Base-by-base conservation (phyloP, 2,329 filamentous ascomycete species). In the Stachybotrys echinatus region DNA sequence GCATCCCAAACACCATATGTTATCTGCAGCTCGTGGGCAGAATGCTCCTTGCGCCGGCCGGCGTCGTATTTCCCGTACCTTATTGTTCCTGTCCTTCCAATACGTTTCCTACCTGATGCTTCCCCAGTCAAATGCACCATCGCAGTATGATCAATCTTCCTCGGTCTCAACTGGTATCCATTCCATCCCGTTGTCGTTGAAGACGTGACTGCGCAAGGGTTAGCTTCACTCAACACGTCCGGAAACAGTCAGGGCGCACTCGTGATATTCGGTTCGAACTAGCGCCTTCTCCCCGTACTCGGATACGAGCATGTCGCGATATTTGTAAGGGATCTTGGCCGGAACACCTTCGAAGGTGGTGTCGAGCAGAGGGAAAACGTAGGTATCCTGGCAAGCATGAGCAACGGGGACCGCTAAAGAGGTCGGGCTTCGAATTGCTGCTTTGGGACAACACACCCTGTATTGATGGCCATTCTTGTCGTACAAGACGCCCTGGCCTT, bases 361-460 rank as follows among this genome's bases (percentile, higher is more conserved):
- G 52, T 83, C 77, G n/a, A 83, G 74, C 60, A 91, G 70, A 0
- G 87, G 87, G 59, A 83, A 89, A 12, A 91, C 70, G 49, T 87
- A 76, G 1, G 73, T 76, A 50, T 80, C 75, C 72, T 77, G 40
- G 4, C 1, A 8, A 19, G 5, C 17, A 22, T 6, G n/a, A 6
- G 6, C 4, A 31, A n/a, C 5, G 6, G 17, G 23, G 12, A 34
- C 27, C 27, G 27, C 27, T 8, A 14, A 14, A 34, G 14, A 14
- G 2, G 27, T 34, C 27, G 27, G 10, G 14, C 27, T 34, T 34
- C 27, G 27, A n/a, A n/a, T n/a, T n/a, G n/a, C n/a, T n/a, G n/a
- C n/a, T n/a, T n/a, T 2, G n/a, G n/a, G n/a, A n/a, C n/a, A 20
- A 47, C 64, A 47, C 58, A 77, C 75, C 51, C 70, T 64, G 54